These are phyloP conservation scores for Chalciporus pseudorubinellus DNA, from an alignment of 768 basidiomycete species.

Conservation along the genomic window DNA sequence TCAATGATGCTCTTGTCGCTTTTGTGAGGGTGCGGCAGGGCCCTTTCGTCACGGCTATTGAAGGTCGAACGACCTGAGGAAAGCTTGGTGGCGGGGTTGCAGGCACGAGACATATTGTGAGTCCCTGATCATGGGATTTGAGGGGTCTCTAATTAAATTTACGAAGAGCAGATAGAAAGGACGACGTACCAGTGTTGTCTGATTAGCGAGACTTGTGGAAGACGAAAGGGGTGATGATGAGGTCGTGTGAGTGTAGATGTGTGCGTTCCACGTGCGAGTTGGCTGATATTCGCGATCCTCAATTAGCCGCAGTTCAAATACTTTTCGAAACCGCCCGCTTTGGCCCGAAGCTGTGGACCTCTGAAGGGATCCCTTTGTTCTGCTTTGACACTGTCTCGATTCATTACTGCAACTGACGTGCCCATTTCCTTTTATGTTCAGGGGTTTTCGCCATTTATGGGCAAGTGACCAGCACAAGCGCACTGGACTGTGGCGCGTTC, in stretches of 20 bases:
- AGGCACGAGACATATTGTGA: conserved; percentile 25
- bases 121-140: neutral
- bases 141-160: neutral
- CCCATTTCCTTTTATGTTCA: conserved; percentile 16
- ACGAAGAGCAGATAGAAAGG: neutral
- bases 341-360: conserved; percentile 8
- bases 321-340: conserved; percentile 12
- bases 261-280: neutral
- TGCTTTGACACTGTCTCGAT: conserved; percentile 19
- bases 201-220: no score
- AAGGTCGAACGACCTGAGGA: conserved; percentile 19
- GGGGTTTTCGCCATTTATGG: conserved; percentile 26
- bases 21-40: conserved; percentile 4
- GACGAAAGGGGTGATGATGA: neutral
- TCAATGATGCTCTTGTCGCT: conserved; percentile 6
- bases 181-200: neutral
- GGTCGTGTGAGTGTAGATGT: neutral
- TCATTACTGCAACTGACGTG: conserved; percentile 1
- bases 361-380: conserved; percentile 13
- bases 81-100: conserved; percentile 16
- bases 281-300: neutral
- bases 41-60: conserved; percentile 24
- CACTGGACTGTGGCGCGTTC: neutral
- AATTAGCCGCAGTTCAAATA: conserved; percentile 24
- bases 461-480: conserved; percentile 9